Evolutionary conservation across 2,329 filamentous ascomycete species (phyloP), one percentile per base, ranked within the genome.

Genomic region (Orbilia brochopaga): DNA sequence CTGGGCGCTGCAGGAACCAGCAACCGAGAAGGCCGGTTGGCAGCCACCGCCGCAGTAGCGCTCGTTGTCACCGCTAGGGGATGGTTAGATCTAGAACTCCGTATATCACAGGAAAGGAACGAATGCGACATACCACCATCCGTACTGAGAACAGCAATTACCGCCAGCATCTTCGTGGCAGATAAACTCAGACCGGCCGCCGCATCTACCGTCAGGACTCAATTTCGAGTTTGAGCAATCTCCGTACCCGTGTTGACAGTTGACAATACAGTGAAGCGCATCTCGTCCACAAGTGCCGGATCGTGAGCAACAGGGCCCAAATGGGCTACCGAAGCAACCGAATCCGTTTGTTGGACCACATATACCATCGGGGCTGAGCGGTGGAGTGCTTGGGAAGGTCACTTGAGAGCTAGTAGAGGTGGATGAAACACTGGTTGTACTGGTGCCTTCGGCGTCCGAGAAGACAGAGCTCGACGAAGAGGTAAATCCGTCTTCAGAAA

Each of bases 91-190:
- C 27, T 4, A 11, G 35, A 7, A 15, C 27, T 23, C 10, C 11
- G 44, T 37, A 21, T 13, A 37, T 10, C 13, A 2, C 5, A 23
- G 2, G 15, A 8, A 30, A 32, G 24, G 32, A 40, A 32, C n/a
- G n/a, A 2, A 46, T n/a, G 7, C 21, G 46, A 75, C 78, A 75
- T 75, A 80, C 80, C 80, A 82, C 69, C 74, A 81, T n/a, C 80
- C 80, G 59, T 79, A 79, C 63, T 75, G 77, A 1, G 80, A 81
- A 65, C 81, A 82, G 74, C 81, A 82, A 73, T 78, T 77, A 4
- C 80, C 80, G 54, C 78, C 79, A 13, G 30, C 57, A 0, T 79
- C 80, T 21, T 77, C 78, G 52, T 78, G 75, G 62, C 81, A 82
- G 6, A 78, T 79, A 58, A 80, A 79, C 5, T 77, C 78, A 8